Evolutionary conservation across 2,329 filamentous ascomycete species (phyloP).

Genomic region (Fusarium brevicatenulatum): DNA sequence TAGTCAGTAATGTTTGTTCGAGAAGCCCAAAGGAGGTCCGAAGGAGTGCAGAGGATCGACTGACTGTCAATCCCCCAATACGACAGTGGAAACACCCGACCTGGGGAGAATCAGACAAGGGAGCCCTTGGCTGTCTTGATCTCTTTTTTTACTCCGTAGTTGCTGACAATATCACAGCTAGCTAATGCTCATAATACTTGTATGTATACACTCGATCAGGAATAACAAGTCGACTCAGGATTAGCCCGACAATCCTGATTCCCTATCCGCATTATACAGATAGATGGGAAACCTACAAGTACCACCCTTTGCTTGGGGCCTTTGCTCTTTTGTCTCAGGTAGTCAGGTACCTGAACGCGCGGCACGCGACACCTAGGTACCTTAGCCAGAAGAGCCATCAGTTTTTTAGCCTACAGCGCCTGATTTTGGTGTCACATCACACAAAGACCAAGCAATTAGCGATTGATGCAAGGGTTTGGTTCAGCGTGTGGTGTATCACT

Average conservation of each 20-base stretch:
- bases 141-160: background rate
- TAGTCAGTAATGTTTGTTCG: background rate
- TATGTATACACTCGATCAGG: background rate
- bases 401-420: background rate
- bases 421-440: background rate
- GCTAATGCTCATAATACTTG: background rate
- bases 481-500: background rate
- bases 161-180: background rate
- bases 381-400: constrained; percentile 2
- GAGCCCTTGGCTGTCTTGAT: background rate
- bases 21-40: constrained; percentile 4
- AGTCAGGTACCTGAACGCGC: constrained; percentile 31
- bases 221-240: background rate
- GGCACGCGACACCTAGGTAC: constrained; percentile 27
- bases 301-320: background rate
- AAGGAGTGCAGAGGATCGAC: constrained; percentile 23
- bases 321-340: constrained; percentile 13
- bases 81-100: constrained; percentile 26
- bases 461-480: background rate
- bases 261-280: background rate
- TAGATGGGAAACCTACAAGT: background rate
- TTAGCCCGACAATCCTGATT: background rate
- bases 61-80: constrained; percentile 7
- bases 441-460: background rate
- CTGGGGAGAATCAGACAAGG: constrained; percentile 1